Base-by-base conservation (phyloP, 192 early-diverging fungal species). In the Backusella macrospora region DNA sequence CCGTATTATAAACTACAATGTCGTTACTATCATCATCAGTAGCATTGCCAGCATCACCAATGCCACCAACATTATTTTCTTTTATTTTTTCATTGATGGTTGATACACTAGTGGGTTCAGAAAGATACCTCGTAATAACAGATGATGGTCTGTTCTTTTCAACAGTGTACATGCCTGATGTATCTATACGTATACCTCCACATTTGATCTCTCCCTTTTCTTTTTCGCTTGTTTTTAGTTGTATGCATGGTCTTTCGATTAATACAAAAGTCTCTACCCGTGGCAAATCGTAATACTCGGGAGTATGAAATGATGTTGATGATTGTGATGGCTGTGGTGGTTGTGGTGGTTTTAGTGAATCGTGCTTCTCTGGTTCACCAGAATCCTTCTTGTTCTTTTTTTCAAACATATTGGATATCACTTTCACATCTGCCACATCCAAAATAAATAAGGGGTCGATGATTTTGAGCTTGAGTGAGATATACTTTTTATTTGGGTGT, bases 91-190 rank as follows among this genome's bases (percentile, higher is more conserved):
- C 29, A 34, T 34, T 2, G 29, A 34, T 2, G 29, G 21, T 37
- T n/a, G 34, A n/a, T 18, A 66, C 18, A 10, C 52, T 13, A 0
- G 21, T 59, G 9, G 65, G 65, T 23, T 66, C 65, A 8, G 65
- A 66, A 10, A 66, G 40, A 23, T 59, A 59, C 2, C 65, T 23
- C 13, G 65, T 40, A 66, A 66, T 66, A 23, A 66, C 40, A 7
- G 65, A 66, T 3, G 18, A 21, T n/a, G 65, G 65, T 21, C 65
- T 38, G 12, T 66, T 66, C 38, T 66, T 66, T 43, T 66, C 38
- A 10, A 40, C 65, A 12, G 38, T 66, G 12, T 66, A 66, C 12
- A 40, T 39, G 5, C 65, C 65, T 18, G 65, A 66, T 13, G 65
- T 40, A 43, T 66, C 65, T 8, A 66, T 40, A 1, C 38, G 37